Evolutionary conservation across 2,329 filamentous ascomycete genomes (phyloP).

Genomic region (Venturia oleaginea): DNA sequence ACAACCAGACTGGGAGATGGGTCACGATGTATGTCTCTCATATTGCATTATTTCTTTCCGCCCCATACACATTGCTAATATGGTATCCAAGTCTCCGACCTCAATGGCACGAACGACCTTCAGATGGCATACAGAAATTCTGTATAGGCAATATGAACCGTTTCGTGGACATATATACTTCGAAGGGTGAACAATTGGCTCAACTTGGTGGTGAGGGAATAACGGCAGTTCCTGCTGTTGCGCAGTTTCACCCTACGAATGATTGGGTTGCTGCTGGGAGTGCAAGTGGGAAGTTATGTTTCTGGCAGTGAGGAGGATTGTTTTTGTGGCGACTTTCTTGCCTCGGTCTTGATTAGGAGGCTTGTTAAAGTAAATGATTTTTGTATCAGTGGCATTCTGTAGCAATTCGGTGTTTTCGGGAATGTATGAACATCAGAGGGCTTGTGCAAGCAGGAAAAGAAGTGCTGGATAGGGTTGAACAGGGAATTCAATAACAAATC

Average conservation of each 20-base stretch:
- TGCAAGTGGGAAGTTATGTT: slow-evolving; percentile 80
- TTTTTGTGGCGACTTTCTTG: too few relatives aligned
- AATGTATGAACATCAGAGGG: not conserved
- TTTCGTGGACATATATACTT: slow-evolving; percentile 84
- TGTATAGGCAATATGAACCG: slow-evolving; percentile 96
- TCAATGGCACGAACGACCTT: slow-evolving; percentile 79
- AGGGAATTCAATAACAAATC: not conserved
- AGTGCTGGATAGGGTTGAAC: not conserved
- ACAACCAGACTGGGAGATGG: slow-evolving; percentile 94
- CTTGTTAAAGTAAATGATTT: not conserved
- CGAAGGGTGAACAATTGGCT: slow-evolving; percentile 75
- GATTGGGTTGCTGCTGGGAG: slow-evolving; percentile 93
- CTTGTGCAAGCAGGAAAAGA: not conserved
- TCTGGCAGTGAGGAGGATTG: slow-evolving; percentile 63
- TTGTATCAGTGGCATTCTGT: not conserved
- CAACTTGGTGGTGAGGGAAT: slow-evolving; percentile 84
- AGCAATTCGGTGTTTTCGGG: not conserved
- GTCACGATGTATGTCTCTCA: slow-evolving; percentile 62
- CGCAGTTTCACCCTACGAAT: slow-evolving; percentile 75
- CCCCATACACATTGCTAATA: not conserved
- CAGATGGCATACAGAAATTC: slow-evolving; percentile 75
- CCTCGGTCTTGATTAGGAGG: too few relatives aligned
- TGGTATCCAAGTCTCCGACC: slow-evolving; percentile 51
- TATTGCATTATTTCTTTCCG: not conserved
- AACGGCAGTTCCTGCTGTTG: slow-evolving; percentile 87